Evolutionary conservation across 257 asterid species (phyloP), one percentile per base, ranked within the genome.

Genomic region (Solanum sparsipilum): DNA sequence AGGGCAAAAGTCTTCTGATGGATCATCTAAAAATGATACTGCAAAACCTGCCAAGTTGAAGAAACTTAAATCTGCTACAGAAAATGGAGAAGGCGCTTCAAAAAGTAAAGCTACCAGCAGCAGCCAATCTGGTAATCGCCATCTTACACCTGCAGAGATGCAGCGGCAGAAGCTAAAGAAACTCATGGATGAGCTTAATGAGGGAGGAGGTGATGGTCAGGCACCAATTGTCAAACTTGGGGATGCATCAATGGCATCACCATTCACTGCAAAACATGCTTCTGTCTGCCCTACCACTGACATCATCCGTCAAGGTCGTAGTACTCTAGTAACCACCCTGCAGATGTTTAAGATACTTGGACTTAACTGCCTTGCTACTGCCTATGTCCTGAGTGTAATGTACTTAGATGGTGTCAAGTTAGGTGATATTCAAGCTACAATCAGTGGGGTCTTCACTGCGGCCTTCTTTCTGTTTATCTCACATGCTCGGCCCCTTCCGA

Each of bases 271-370:
- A 34, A 97, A 97, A 90, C 99, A 97, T 36, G 99, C 99, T 48
- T 97, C 99, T 7, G 98, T 97, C 41, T 94, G 93, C 86, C 99
- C 99, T 27, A 96, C 99, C 60, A 95, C 95, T 0, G 99, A 97
- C 87, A 88, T 96, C 60, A 97, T 97, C 79, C 99, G 99, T 38
- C 99, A 97, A 92, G 99, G 99, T 60, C 96, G 99, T 23, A 97
- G 99, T 83, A 95, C 99, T 48, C 95, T 97, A 4, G 99, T 97
- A 41, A 97, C 99, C 29, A 97, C 99, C 31, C 99, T 97, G 83
- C 99, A 97, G 89, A 97, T 97, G 99, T 97, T 97, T 94, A 97
- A 97, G 93, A 97, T 97, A 11, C 98, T 97, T 6, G 99, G 99
- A 32, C 98, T 97, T 16, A 97, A 97, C 93, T 97, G 99, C 91